Base-by-base conservation (phyloP, 2,329 filamentous ascomycete genomes). In the Pseudopyrenochaeta lycopersici region DNA sequence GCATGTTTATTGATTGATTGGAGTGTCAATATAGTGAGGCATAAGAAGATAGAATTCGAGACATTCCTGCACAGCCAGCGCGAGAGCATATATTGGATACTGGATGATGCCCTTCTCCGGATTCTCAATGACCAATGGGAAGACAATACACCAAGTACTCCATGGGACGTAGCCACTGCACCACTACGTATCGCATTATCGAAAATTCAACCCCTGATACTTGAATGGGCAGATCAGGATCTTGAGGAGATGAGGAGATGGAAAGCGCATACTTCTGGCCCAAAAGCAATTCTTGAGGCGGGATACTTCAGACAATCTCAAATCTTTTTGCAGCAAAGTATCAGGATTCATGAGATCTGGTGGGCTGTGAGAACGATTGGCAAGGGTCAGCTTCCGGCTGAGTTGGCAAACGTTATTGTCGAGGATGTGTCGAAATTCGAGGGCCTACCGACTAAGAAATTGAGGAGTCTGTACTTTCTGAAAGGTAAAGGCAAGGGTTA, bases 51-150 rank as follows among this genome's bases (percentile, higher is more conserved):
- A 3, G 15, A 46, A 5, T 47, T 63, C 18, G 52, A 61, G 18
- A 29, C 41, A 1, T 59, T 63, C n/a, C 36, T 63, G 32, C 47
- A 50, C 21, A 54, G 58, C 20, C 58, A 62, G 39, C 47, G 58
- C 4, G 46, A 54, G 12, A 63, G 60, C 23, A 41, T 63, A 10
- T 63, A 62, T 43, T 57, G 51, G 53, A 55, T 60, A 0, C 32
- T 63, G 12, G 60, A 63, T 44, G 52, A 63, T 46, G 50, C 55
- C n/a, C 20, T 63, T 21, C 48, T 63, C 18, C 48, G 43, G 2
- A 55, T 63, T 14, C 58, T 50, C 23, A 9, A 60, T 12, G 55
- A 54, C 14, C 44, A 54, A 38, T 63, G 60, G 55, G 55, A 63
- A 32, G 30, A 46, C 31, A 39, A 46, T 11, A 36, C 29, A 21